Evolutionary conservation across 495 filamentous ascomycete species (phyloP), one percentile per base, ranked within the genome.

Genomic region (Pseudomonodictys pantanalensis): DNA sequence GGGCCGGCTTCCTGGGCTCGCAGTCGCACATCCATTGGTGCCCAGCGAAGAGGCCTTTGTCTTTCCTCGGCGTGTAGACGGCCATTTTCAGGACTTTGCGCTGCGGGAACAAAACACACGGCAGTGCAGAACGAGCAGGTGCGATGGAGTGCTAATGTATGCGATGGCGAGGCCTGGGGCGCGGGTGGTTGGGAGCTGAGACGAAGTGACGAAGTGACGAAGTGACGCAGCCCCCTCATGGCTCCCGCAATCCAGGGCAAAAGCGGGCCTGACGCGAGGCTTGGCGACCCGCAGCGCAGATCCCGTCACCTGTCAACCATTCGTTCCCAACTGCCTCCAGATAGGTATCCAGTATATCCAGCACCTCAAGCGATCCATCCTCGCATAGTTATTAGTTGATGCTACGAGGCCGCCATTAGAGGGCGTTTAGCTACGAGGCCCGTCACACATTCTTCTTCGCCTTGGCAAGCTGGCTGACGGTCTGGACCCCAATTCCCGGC

Each of bases 1-100:
- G 68, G 0, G 87, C 88, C 7, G 80, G 79, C 0, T 81, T 77
- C 8, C 84, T 81, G 15, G 82, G 82, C 7, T 76, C 71, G 68
- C 89, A 91, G 58, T 90, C 83, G 65, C 88, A 12, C 32, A 6
- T 25, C 50, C 11, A 30, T 20, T 26, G 12, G 1, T 39, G 18
- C 11, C 24, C 18, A 22, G 41, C 17, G 12, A 30, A 1, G 6
- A 15, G 9, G 7, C 9, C 10, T 18, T 15, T 26, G 15, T 50
- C 56, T 43, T 26, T 50, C 56, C 50, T 25, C 17, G 46, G 45
- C 56, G 51, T n/a, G n/a, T n/a, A n/a, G n/a, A n/a, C n/a, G 15
- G 23, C 46, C 15, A 44, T 46, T 18, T 58, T 58, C 9, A 22
- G n/a, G 32, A 58, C 43, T 3, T n/a, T n/a, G n/a, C n/a, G n/a